These are phyloP conservation scores for Eimeria maxima DNA, from an alignment of 169 alveolate species.

Conservation along the genomic window DNA sequence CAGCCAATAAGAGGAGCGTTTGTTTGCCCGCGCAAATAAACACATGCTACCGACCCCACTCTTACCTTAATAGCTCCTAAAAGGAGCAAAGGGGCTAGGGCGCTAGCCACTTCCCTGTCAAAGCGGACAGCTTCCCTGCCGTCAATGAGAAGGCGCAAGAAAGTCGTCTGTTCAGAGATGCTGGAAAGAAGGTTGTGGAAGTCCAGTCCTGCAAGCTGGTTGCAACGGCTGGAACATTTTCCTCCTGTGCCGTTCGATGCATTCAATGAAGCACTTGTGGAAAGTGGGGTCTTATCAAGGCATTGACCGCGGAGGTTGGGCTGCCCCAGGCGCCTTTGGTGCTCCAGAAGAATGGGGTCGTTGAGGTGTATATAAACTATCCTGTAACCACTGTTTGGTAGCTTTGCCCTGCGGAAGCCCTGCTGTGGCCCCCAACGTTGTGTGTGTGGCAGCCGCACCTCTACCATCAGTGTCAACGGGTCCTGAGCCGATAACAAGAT, in stretches of 20 bases:
- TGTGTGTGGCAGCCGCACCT: slow-evolving; percentile 56
- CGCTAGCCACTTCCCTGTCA: slow-evolving; percentile 70
- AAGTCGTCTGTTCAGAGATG: slow-evolving; percentile 74
- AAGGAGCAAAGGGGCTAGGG: slow-evolving; percentile 52
- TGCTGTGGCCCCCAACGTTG: slow-evolving; percentile 49
- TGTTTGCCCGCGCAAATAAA: neutral
- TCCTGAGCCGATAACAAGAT: neutral
- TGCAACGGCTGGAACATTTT: slow-evolving; percentile 9
- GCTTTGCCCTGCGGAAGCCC: slow-evolving; percentile 59
- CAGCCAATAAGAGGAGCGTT: neutral
- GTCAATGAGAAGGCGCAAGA: slow-evolving; percentile 69
- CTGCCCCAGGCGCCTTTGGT: slow-evolving; percentile 62
- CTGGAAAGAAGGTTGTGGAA: slow-evolving; percentile 56
- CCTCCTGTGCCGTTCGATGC: neutral
- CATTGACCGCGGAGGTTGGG: slow-evolving; percentile 12
- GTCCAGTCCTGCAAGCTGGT: slow-evolving; percentile 55
- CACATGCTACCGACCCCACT: neutral
- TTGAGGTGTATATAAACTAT: slow-evolving; percentile 60
- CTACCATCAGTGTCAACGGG: slow-evolving; percentile 43
- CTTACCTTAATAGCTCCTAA: slow-evolving; percentile 66
- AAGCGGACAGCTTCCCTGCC: slow-evolving; percentile 72
- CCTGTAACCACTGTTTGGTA: slow-evolving; percentile 66
- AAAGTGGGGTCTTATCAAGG: neutral
- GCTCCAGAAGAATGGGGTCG: slow-evolving; percentile 62
- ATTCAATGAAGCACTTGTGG: neutral